These are phyloP conservation scores for Poterioochromonas sp. DNA, from an alignment of 352 stramenopile genomes.

Conservation along the genomic window DNA sequence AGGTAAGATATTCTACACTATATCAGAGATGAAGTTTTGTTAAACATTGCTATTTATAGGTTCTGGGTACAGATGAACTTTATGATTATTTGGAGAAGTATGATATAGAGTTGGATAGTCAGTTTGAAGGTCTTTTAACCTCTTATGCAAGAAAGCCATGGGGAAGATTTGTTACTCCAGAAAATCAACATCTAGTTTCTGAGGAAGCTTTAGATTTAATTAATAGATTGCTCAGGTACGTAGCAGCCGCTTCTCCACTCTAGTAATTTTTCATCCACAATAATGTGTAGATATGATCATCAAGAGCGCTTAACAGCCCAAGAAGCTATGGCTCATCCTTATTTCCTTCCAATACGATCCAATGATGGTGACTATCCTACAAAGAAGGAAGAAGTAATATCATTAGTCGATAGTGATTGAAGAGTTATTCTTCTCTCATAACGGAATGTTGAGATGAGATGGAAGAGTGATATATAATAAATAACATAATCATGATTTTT, in stretches of 20 bases:
- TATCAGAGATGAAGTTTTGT: neutral
- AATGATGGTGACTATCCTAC: no score
- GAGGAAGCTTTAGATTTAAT: slow-evolving; percentile 72
- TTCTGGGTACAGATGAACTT: slow-evolving; percentile 89
- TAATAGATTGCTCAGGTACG: slow-evolving; percentile 43
- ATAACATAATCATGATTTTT: no score
- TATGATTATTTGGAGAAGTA: slow-evolving; percentile 96
- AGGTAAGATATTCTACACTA: slow-evolving; percentile 51
- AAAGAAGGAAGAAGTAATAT: no score
- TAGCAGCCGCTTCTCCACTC: no score
- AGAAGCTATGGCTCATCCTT: slow-evolving; percentile 91
- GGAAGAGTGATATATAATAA: no score
- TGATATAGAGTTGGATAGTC: slow-evolving; percentile 90
- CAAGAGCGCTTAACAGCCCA: slow-evolving; percentile 91
- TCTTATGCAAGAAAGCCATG: slow-evolving; percentile 91
- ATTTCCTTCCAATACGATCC: slow-evolving; percentile 87
- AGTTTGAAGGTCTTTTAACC: slow-evolving; percentile 91
- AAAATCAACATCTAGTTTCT: slow-evolving; percentile 90
- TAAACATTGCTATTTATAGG: no score
- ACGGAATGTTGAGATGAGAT: no score
- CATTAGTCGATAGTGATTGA: no score
- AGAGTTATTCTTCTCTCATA: no score
- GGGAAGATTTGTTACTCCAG: slow-evolving; percentile 89
- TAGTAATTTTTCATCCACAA: no score
- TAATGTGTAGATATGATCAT: slow-evolving; percentile 74